Base-by-base conservation (phyloP, 2,329 filamentous ascomycete species). In the Colletotrichum lupini region DNA sequence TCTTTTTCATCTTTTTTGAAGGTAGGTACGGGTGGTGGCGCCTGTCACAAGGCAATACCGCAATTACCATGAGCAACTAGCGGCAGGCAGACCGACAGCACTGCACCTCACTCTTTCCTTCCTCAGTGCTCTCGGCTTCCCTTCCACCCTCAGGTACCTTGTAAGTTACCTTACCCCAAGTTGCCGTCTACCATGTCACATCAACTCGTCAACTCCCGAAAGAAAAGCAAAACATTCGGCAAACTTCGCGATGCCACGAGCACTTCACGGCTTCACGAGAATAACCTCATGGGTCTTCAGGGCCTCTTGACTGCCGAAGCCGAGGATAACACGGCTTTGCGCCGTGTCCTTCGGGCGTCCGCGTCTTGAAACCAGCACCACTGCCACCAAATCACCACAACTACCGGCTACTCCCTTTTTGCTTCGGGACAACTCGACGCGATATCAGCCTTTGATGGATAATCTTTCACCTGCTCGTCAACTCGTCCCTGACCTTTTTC, bases 401-500 rank as follows among this genome's bases (percentile, higher is more conserved):
- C 37, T 42, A 42, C 42, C 42, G 19, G 42, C 42, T 49, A 49
- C 42, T n/a, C 42, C n/a, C 32, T n/a, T 58, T 19, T 52, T 14
- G 22, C 26, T 46, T 69, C 67, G 58, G 63, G 52, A 72, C 46
- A 72, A 66, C 49, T 72, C 68, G 63, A 67, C 63, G 68, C 69
- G 64, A 63, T 37, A 46, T 69, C 52, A 64, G 55, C 63, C 72
- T 76, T 57, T 55, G 11, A 37, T 37, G 32, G 32, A 56, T 30
- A 22, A 22, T 61, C 46, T 28, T 24, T 61, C 59, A 46, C 59
- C 37, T 46, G 59, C 24, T 68, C 63, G 75, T 75, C 67, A 70
- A 37, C 24, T 68, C 66, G 75, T 75, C 67, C 74, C 76, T 76
- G 75, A 71, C 74, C 73, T 74, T 77, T 77, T 74, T 77, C 76